phyloP scores from a whole-genome alignment of 2,329 filamentous ascomycete genomes.

The Fusarium globosum region DNA sequence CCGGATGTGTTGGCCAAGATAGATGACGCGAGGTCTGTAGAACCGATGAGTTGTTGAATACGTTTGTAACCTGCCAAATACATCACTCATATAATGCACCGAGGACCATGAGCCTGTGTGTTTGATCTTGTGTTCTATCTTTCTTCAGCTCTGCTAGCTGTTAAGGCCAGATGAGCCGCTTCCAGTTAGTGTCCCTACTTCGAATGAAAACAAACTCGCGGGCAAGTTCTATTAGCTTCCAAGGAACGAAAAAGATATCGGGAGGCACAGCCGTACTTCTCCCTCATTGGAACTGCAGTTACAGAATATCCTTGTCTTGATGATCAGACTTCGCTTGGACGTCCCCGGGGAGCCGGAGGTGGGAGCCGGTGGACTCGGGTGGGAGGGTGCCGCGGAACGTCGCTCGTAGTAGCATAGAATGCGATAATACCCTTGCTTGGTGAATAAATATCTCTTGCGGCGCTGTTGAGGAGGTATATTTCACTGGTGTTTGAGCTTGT shows the following conservation, averaged over 20 bases:
- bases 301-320: neutral
- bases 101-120: no score
- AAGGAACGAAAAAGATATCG: neutral
- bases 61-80: neutral
- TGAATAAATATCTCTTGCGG: neutral
- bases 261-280: neutral
- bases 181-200: neutral
- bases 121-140: no score
- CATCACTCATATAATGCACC: neutral
- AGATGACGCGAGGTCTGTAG: neutral
- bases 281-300: neutral
- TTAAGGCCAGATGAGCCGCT: neutral
- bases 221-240: neutral
- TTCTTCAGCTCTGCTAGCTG: neutral
- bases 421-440: neutral
- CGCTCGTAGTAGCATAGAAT: neutral
- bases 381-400: neutral
- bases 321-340: neutral
- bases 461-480: neutral
- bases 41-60: no score
- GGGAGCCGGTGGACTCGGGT: neutral
- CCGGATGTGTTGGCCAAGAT: neutral
- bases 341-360: neutral
- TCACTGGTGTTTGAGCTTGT: neutral
- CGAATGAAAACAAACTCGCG: neutral